Evolutionary conservation across 805 yeast species (phyloP).

Genomic region (Saturnispora sekii): DNA sequence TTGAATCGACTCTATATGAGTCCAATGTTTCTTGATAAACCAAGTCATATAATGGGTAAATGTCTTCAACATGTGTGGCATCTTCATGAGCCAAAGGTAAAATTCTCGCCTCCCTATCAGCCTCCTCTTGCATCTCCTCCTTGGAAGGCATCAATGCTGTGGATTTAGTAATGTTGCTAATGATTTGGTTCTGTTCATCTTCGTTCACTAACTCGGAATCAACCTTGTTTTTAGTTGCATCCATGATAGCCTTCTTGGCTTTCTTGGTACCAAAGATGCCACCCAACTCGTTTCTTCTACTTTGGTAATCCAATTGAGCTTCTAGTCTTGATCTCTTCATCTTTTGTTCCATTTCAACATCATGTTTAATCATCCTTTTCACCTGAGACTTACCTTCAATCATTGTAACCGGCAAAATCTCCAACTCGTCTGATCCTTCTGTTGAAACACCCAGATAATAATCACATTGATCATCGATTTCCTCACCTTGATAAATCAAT

Average conservation of each 20-base stretch:
- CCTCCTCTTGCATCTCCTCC: slow-evolving; percentile 46
- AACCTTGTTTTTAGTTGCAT: slow-evolving; percentile 71
- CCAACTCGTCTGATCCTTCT: slow-evolving; percentile 41
- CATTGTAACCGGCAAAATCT: slow-evolving; percentile 33
- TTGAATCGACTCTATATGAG: slow-evolving; percentile 52
- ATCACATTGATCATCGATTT: slow-evolving; percentile 30
- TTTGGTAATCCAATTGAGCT: slow-evolving; percentile 8
- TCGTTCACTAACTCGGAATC: slow-evolving; percentile 68
- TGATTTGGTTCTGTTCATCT: slow-evolving; percentile 61
- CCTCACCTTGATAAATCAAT: slow-evolving; percentile 62
- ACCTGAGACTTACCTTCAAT: slow-evolving; percentile 28
- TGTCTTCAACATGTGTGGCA: slow-evolving; percentile 76
- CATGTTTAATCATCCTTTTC: slow-evolving; percentile 15
- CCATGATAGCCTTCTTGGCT: slow-evolving; percentile 84
- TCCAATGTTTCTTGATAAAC: slow-evolving; percentile 59
- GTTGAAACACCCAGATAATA: slow-evolving; percentile 77
- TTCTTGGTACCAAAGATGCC: slow-evolving; percentile 95
- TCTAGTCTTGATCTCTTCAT: slow-evolving; percentile 9
- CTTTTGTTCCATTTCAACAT: slow-evolving; percentile 9
- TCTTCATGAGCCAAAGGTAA: slow-evolving; percentile 68
- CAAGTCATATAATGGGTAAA: slow-evolving; percentile 65
- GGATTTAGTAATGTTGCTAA: slow-evolving; percentile 63
- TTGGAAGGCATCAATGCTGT: slow-evolving; percentile 69
- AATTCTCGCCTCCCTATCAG: slow-evolving; percentile 62
- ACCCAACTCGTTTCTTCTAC: slow-evolving; percentile 77